Evolutionary conservation across 2,329 filamentous ascomycete genomes (phyloP), one percentile per base, ranked within the genome.

Genomic region (Xylariaceae sp.): DNA sequence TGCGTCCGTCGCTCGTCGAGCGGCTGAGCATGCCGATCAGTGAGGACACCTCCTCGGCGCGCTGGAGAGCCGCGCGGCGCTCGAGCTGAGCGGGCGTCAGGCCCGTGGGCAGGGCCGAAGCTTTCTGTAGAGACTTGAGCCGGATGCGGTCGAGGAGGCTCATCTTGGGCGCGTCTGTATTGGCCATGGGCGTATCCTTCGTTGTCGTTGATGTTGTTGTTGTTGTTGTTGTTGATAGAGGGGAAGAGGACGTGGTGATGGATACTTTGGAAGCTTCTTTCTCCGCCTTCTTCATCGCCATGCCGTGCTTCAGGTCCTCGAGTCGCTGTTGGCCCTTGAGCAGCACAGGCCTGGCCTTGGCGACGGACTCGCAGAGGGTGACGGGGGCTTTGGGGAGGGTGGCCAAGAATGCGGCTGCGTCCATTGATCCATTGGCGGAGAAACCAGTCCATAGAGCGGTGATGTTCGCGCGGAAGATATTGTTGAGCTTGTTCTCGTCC

Each of bases 101-200:
- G 0, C 71, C 73, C 1, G 59, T 50, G 41, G 68, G 41, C 43
- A 64, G 36, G 50, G n/a, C n/a, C n/a, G 71, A 44, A 50, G 69
- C 56, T 57, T 74, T 58, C 57, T 74, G 68, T 50, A 72, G 61
- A 50, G 85, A 76, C 66, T 90, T 90, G 38, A 74, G 70, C 47
- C 83, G 81, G 47, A 94, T 76, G 34, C 85, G 81, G 59, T 89
- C 85, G 41, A 92, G 70, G 16, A 94, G 75, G 37, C 76, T 78
- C 66, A 83, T 79, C 64, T 80, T 70, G 31, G 62, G 60, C 30
- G 65, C 69, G 34, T 69, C 67, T 1, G 65, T 46, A 43, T 70
- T 72, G 26, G 64, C 48, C 39, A 61, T 50, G 0, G 60, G 41
- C 4, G 59, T 49, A 30, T 53, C 52, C n/a, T n/a, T n/a, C n/a